Conservation (phyloP, 106 monocot genomes). For the Dendrobium nobile region DNA sequence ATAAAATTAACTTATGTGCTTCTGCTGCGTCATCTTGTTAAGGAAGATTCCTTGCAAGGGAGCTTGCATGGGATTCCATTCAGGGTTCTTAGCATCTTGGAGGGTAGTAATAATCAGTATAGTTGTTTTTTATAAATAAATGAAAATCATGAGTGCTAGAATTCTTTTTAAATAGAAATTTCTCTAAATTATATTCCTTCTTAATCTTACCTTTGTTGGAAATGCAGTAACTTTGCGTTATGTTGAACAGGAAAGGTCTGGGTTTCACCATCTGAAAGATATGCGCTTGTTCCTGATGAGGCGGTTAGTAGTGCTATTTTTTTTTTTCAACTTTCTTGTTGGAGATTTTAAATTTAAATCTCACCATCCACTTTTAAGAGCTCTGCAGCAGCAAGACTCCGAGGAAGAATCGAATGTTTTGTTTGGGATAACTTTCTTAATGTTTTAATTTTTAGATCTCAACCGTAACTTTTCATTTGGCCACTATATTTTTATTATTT, state of each 20-base stretch:
- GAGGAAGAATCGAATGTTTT: too few species aligned
- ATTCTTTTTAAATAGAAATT: not conserved
- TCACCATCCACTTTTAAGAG: not conserved
- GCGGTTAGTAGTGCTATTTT: slow-evolving; percentile 41
- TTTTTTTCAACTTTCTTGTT: not conserved
- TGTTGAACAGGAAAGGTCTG: slow-evolving; percentile 65
- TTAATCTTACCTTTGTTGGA: not conserved
- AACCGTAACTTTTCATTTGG: too few species aligned
- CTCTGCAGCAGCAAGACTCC: not conserved
- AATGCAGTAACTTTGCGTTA: slow-evolving; percentile 6
- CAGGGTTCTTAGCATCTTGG: too few species aligned
- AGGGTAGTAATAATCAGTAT: not conserved
- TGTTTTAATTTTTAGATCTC: too few species aligned
- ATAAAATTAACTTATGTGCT: too few species aligned
- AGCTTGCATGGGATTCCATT: too few species aligned
- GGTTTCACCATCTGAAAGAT: slow-evolving; percentile 95
- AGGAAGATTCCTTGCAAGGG: too few species aligned
- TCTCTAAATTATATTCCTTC: not conserved
- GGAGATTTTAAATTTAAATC: not conserved
- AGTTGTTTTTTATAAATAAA: not conserved
- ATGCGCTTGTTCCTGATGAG: slow-evolving; percentile 92
- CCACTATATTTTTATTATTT: too few species aligned
- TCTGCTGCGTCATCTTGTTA: too few species aligned
- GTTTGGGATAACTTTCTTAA: too few species aligned
- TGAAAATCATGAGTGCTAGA: not conserved